These are phyloP conservation scores for Buxus sempervirens DNA, from an alignment of 164 flowering plant species.

Conservation along the genomic window DNA sequence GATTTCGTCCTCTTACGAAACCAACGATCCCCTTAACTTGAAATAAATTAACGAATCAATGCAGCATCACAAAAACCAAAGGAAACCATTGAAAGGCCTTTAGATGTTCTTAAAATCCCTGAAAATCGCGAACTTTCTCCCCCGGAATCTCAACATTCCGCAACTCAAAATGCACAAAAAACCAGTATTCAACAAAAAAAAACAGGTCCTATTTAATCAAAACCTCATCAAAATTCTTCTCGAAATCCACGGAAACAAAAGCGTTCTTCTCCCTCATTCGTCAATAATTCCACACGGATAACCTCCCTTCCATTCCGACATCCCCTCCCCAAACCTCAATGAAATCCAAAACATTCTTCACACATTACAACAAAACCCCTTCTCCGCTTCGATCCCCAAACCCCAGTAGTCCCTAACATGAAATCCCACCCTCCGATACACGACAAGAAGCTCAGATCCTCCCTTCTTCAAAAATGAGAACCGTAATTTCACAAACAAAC, in stretches of 20 bases:
- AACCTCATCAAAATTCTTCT: too few species aligned
- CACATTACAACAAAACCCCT: not conserved
- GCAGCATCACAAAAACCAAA: conserved; percentile 5
- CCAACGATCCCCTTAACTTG: conserved; percentile 6
- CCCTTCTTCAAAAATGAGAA: not conserved
- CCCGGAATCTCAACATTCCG: not conserved
- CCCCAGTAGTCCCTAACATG: not conserved
- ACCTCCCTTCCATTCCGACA: not conserved
- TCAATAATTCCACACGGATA: not conserved
- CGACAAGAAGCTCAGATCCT: conserved; percentile 7
- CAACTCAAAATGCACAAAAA: not conserved
- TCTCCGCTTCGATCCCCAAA: not conserved
- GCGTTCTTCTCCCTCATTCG: not conserved
- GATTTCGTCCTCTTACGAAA: too few species aligned
- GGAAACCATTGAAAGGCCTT: not conserved
- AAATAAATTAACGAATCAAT: conserved; percentile 3
- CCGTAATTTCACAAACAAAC: not conserved
- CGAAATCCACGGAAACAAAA: not conserved
- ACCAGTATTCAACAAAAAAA: not conserved
- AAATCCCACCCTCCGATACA: not conserved
- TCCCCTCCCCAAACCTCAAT: not conserved
- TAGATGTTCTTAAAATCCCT: not conserved
- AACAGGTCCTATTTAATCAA: not conserved
- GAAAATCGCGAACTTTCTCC: not conserved
- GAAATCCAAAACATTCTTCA: not conserved